phyloP scores from a whole-genome alignment of 139 green algal genomes.

The Marvania coccoides region DNA sequence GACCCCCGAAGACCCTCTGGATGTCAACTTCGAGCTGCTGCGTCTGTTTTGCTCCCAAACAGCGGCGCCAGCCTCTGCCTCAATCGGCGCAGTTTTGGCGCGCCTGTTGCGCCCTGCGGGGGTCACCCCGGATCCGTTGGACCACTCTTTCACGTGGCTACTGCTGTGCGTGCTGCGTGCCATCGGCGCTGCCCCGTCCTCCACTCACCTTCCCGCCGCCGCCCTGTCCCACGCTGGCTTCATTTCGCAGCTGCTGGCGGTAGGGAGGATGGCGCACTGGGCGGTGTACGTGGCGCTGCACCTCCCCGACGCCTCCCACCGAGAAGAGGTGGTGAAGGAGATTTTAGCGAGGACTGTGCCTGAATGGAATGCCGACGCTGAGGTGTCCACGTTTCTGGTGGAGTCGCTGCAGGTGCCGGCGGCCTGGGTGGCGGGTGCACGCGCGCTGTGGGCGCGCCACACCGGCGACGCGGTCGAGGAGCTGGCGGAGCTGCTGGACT shows the following conservation, averaged over 20 bases:
- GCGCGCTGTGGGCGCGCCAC: slow-evolving; percentile 34
- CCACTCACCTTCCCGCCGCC: background rate
- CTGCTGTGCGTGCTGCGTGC: slow-evolving; percentile 47
- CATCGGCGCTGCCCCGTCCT: slow-evolving; percentile 25
- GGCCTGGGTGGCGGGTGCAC: slow-evolving; percentile 34
- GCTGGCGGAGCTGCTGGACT: slow-evolving; percentile 27
- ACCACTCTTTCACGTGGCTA: slow-evolving; percentile 52
- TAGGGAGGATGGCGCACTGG: slow-evolving; percentile 52
- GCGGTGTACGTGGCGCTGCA: slow-evolving; percentile 68
- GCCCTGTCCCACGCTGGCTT: slow-evolving; percentile 28
- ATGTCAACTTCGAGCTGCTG: slow-evolving; percentile 64
- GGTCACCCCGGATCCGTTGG: slow-evolving; percentile 58
- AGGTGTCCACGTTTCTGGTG: slow-evolving; percentile 31
- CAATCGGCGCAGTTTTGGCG: slow-evolving; percentile 13
- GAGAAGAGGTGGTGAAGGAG: slow-evolving; percentile 12
- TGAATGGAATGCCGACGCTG: slow-evolving; percentile 30
- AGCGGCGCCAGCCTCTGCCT: background rate
- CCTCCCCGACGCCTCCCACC: slow-evolving; percentile 32
- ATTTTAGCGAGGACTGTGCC: slow-evolving; percentile 38
- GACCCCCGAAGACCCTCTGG: slow-evolving; percentile 5
- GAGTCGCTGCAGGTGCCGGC: slow-evolving; percentile 37
- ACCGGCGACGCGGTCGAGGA: slow-evolving; percentile 13
- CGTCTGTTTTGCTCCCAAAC: slow-evolving; percentile 31
- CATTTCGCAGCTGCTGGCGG: slow-evolving; percentile 49
- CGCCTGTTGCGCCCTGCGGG: slow-evolving; percentile 19